Percentiles rank a stretch among this genome's conserved stretches.
Evolutionary conservation across 768 basidiomycete species (phyloP).

Genomic region (Coprinellus micaceus): DNA sequence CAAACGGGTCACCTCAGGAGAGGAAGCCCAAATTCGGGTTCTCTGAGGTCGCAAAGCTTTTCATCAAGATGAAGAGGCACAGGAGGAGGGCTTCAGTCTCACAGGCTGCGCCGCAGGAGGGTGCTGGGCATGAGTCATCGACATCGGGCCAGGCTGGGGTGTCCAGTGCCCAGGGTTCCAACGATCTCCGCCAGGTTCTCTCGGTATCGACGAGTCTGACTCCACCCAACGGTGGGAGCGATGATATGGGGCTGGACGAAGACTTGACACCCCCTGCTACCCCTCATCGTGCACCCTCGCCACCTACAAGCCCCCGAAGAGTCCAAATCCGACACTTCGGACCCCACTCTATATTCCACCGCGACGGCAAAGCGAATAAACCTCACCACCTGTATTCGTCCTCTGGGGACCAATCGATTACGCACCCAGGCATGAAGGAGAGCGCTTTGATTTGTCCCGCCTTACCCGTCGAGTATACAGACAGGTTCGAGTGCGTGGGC

Average conservation of each 20-base stretch:
- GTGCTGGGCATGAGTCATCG: background rate
- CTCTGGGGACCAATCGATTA: background rate
- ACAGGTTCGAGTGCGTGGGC: conserved; percentile 3
- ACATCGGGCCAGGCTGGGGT: background rate
- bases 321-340: background rate
- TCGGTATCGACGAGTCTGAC: too few relatives aligned
- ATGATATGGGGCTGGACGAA: too few relatives aligned
- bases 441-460: background rate
- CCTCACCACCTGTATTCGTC: conserved; percentile 6
- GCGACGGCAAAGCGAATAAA: background rate
- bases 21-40: conserved; percentile 5
- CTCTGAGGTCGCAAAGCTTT: conserved; percentile 5
- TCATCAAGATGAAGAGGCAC: background rate
- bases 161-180: too few relatives aligned
- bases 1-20: too few relatives aligned
- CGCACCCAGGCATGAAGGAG: background rate
- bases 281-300: too few relatives aligned
- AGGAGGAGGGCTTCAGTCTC: background rate
- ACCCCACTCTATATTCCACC: background rate
- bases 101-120: background rate
- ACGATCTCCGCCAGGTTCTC: too few relatives aligned
- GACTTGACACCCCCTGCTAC: too few relatives aligned
- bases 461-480: background rate
- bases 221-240: too few relatives aligned
- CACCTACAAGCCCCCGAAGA: background rate